Percentiles rank a stretch among this genome's conserved stretches.
Evolutionary conservation across 1,284 basidiomycete genomes (phyloP).

Genomic region (Moniliella sp.): DNA sequence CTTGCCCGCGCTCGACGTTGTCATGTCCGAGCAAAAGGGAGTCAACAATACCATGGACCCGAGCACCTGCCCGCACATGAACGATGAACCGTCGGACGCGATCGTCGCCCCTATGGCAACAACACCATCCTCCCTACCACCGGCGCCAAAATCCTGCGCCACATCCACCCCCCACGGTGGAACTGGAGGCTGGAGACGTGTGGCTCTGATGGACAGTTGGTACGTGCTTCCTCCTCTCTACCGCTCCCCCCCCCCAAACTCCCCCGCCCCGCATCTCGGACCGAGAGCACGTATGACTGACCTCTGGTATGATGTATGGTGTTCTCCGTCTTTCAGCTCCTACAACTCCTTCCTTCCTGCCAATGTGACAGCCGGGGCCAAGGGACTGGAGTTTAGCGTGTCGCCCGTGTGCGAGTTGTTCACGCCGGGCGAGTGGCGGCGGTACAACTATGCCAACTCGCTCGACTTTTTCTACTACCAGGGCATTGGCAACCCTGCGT

Average conservation of each 20-base stretch:
- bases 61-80: conserved; percentile 4
- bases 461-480: conserved; percentile 6
- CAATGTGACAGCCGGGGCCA: conserved; percentile 3
- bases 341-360: conserved; percentile 7
- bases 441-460: conserved; percentile 5
- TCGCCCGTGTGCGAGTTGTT: conserved; percentile 5
- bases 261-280: conserved; percentile 1
- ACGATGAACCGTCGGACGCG: conserved; percentile 1
- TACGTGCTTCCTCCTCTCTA: conserved; percentile 3
- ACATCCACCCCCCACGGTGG: too few relatives aligned
- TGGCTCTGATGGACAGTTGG: conserved; percentile 5
- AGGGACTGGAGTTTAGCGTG: conserved; percentile 2
- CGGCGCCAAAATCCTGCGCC: too few relatives aligned
- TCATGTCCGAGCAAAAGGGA: conserved; percentile 4
- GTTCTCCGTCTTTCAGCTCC: conserved; percentile 3
- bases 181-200: too few relatives aligned
- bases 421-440: conserved; percentile 4
- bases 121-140: too few relatives aligned
- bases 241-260: conserved; percentile 2
- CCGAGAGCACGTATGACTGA: conserved; percentile 4
- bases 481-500: conserved; percentile 6
- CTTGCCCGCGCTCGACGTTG: conserved; percentile 3
- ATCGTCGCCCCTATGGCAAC: conserved; percentile 3
- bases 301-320: conserved; percentile 4
- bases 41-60: conserved; percentile 9